Conservation (phyloP, 164 flowering plant genomes). For the Akebia trifoliata region DNA sequence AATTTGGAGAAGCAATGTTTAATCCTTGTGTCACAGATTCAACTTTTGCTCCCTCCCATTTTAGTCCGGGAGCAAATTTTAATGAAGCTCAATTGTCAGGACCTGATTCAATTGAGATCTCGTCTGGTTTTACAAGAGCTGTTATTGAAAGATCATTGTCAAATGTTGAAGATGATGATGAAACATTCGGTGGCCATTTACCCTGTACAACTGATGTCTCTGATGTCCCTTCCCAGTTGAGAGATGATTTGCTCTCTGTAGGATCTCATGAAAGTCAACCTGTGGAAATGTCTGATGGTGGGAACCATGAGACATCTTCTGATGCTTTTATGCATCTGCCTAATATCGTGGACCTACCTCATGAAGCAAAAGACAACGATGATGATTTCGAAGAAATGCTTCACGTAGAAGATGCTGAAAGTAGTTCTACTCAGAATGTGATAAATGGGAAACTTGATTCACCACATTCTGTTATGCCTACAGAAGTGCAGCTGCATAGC, state of each 20-base stretch:
- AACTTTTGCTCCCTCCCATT: conserved; percentile 6
- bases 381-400: conserved; percentile 13
- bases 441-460: conserved; percentile 13
- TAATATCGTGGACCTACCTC: conserved; percentile 8
- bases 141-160: conserved; percentile 2
- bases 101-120: conserved; percentile 22
- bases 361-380: background rate
- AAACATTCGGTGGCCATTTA: conserved; percentile 8
- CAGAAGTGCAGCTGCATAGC: conserved; percentile 17
- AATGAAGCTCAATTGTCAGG: conserved; percentile 10
- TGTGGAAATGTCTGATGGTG: conserved; percentile 19
- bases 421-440: conserved; percentile 11
- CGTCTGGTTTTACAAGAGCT: conserved; percentile 9
- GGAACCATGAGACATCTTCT: conserved; percentile 12
- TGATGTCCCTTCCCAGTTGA: conserved; percentile 15
- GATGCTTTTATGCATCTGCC: background rate
- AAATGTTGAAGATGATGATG: conserved; percentile 13
- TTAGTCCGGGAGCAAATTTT: conserved; percentile 21
- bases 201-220: conserved; percentile 9
- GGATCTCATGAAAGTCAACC: conserved; percentile 18
- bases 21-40: conserved; percentile 22
- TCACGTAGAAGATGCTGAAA: conserved; percentile 20
- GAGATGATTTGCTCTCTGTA: conserved; percentile 9
- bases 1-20: conserved; percentile 27
- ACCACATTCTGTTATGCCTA: conserved; percentile 12